Evolutionary conservation across 495 filamentous ascomycete genomes (phyloP).

Genomic region (Clavariopsis aquatica): DNA sequence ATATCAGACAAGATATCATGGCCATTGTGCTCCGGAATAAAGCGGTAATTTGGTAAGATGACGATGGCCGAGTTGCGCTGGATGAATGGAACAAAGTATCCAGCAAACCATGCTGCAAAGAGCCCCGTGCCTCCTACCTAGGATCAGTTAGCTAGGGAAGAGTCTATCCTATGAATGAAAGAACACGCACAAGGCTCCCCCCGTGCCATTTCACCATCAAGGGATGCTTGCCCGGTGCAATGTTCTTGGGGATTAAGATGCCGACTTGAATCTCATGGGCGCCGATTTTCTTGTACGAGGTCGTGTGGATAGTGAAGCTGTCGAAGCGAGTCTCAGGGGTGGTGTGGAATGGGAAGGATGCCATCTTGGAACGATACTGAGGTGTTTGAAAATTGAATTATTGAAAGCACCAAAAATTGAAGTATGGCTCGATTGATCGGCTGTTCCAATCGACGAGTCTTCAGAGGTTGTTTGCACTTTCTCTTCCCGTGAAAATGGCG

Average conservation of each 20-base stretch:
- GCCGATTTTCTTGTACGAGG: slow-evolving; percentile 30
- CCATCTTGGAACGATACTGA: too few species aligned
- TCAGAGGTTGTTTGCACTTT: too few species aligned
- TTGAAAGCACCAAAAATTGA: too few species aligned
- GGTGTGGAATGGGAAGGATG: background rate
- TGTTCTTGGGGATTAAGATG: slow-evolving; percentile 32
- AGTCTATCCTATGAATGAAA: background rate
- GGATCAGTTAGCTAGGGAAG: background rate
- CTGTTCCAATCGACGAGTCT: too few species aligned
- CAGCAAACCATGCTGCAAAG: slow-evolving; percentile 30
- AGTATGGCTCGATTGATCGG: too few species aligned
- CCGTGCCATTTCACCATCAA: slow-evolving; percentile 33
- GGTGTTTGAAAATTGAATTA: too few species aligned
- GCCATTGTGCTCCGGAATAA: slow-evolving; percentile 54
- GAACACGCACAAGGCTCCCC: slow-evolving; percentile 13
- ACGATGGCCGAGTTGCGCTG: slow-evolving; percentile 45
- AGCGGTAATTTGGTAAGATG: slow-evolving; percentile 54
- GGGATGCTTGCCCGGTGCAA: slow-evolving; percentile 28
- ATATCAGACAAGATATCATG: slow-evolving; percentile 54
- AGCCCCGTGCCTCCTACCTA: background rate
- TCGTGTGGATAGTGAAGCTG: slow-evolving; percentile 16
- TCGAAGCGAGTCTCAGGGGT: slow-evolving; percentile 20
- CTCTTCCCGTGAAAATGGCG: too few species aligned
- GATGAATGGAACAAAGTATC: slow-evolving; percentile 26
- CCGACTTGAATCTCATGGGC: slow-evolving; percentile 21